phyloP scores from a whole-genome alignment of 2,329 filamentous ascomycete species.

The Lasiodiplodia citricola region DNA sequence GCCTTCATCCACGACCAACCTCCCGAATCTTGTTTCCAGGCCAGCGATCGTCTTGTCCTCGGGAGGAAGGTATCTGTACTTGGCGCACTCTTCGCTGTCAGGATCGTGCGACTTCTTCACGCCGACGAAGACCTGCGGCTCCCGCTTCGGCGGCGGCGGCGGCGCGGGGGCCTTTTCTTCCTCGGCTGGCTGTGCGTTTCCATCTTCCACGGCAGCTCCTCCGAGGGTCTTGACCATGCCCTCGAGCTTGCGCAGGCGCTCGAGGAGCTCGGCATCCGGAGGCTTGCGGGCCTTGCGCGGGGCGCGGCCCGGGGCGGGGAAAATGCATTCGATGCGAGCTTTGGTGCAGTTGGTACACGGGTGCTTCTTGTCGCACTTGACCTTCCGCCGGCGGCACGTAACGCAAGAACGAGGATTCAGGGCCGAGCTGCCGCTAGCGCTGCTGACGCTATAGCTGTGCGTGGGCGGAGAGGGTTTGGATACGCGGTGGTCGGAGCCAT shows the following conservation, averaged over 20 bases:
- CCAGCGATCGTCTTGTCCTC: slow-evolving; percentile 40
- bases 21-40: slow-evolving; percentile 65
- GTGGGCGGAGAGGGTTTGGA: slow-evolving; percentile 19
- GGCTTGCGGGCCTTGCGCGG: slow-evolving; percentile 72
- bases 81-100: slow-evolving; percentile 34
- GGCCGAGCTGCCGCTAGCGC: slow-evolving; percentile 13
- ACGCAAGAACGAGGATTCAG: slow-evolving; percentile 54
- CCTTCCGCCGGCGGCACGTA: slow-evolving; percentile 65
- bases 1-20: slow-evolving; percentile 73
- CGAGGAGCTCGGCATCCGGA: slow-evolving; percentile 73
- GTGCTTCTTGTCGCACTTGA: slow-evolving; percentile 79
- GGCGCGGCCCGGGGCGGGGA: slow-evolving; percentile 74
- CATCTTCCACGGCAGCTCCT: slow-evolving; percentile 11
- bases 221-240: slow-evolving; percentile 71
- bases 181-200: slow-evolving; percentile 45
- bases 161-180: neutral
- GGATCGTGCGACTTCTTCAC: slow-evolving; percentile 8
- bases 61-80: slow-evolving; percentile 20
- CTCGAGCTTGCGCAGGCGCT: slow-evolving; percentile 73
- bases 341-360: slow-evolving; percentile 77
- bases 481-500: slow-evolving; percentile 19
- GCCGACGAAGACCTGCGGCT: neutral
- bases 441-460: slow-evolving; percentile 23
- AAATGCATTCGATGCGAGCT: slow-evolving; percentile 73
- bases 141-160: neutral